phyloP scores from a whole-genome alignment of 305 asterid species.

The Rubia balearica region DNA sequence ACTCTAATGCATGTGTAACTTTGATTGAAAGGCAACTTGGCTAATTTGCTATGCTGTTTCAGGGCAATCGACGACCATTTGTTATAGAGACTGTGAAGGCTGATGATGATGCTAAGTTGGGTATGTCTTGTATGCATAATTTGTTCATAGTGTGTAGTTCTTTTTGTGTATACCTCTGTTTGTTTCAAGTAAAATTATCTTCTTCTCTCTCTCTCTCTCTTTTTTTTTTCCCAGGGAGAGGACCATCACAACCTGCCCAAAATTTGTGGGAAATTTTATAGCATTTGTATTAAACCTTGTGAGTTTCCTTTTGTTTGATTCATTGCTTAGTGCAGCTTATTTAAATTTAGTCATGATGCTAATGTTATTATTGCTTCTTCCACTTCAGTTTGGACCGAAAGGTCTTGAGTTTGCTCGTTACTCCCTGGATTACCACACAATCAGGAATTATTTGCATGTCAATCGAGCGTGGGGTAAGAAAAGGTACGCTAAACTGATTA shows the following conservation, averaged over 20 bases:
- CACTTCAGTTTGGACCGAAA: conserved; percentile 72
- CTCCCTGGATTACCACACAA: conserved; percentile 90
- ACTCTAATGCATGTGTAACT: conserved; percentile 11
- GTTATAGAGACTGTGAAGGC: conserved; percentile 93
- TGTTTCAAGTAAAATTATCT: conserved; percentile 10
- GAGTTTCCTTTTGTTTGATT: conserved; percentile 25
- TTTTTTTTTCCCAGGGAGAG: conserved; percentile 53
- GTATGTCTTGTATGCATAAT: conserved; percentile 28
- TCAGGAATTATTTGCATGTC: conserved; percentile 76
- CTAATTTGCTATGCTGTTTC: conserved; percentile 16
- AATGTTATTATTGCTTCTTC: conserved; percentile 13
- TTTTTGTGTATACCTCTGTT: neutral
- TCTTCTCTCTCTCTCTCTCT: too few relatives aligned
- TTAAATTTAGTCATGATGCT: conserved; percentile 1
- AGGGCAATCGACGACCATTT: conserved; percentile 87
- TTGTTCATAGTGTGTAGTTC: neutral
- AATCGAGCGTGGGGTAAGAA: conserved; percentile 82
- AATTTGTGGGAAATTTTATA: conserved; percentile 64
- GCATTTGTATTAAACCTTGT: conserved; percentile 79
- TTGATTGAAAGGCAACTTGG: neutral
- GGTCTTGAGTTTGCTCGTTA: conserved; percentile 95
- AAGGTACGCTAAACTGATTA: conserved; percentile 37
- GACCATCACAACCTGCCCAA: conserved; percentile 82
- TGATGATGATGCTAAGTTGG: conserved; percentile 81
- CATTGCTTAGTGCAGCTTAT: conserved; percentile 12